Evolutionary conservation across 2,329 filamentous ascomycete species (phyloP), one percentile per base, ranked within the genome.

Genomic region (Trichoderma guizhouense): DNA sequence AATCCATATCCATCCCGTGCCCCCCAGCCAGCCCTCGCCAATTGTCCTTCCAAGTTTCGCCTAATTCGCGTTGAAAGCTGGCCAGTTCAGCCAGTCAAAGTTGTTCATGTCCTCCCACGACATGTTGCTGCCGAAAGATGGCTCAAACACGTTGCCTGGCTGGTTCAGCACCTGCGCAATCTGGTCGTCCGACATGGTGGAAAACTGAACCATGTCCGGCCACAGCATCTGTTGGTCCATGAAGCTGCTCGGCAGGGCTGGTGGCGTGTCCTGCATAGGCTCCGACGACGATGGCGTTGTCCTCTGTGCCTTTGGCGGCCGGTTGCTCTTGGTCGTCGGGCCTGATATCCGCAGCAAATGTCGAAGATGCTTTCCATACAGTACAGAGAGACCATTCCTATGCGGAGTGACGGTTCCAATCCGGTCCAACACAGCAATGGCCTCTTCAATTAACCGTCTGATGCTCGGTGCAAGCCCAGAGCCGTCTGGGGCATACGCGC

Each of bases 131-230:
- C 86, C 84, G 71, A 88, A 84, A 3, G 83, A 84, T 1, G 85
- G 83, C 21, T 89, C 87, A 73, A 91, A 87, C 18, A 86, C 86
- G 30, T 89, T 86, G 5, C 87, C 89, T 0, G 89, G 88, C 73
- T 88, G 86, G 76, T 90, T 91, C 32, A 92, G 84, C 5, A 90
- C 88, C 74, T 91, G 89, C 6, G 89, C 85, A 61, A 92, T 90
- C 77, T 92, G 89, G 72, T 91, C 86, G 71, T 91, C 89, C 1
- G 90, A 92, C 90, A 92, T 92, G 36, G 89, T 84, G 3, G 89
- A 91, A 77, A 92, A 91, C 28, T 89, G 88, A 26, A 91, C 76
- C 5, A 87, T 84, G 72, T 88, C 86, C 0, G 83, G 77, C 83
- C 85, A 86, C 9, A 84, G 72, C 6, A 77, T 62, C 3, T 76